Conservation (phyloP, 192 early-diverging fungal species). For the Coemansia pectinata region DNA sequence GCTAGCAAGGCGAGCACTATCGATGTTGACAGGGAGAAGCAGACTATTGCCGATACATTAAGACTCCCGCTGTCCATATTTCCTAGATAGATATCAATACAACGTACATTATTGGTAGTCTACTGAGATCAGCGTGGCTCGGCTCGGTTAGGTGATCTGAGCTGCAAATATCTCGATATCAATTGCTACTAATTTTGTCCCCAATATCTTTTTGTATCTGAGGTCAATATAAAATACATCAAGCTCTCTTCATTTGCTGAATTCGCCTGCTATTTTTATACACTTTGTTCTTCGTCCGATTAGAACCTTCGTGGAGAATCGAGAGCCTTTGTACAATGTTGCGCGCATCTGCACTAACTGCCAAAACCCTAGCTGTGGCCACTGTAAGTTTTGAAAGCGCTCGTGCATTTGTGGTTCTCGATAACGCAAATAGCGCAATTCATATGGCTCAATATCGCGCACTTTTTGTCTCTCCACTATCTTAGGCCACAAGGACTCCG, state of each 20-base stretch:
- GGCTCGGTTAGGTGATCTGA: not conserved
- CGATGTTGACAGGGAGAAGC: constrained; percentile 29
- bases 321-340: constrained; percentile 17
- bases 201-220: too few species aligned
- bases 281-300: not conserved
- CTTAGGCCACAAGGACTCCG: constrained; percentile 19
- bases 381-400: constrained; percentile 6
- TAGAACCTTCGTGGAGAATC: not conserved
- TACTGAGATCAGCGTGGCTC: not conserved
- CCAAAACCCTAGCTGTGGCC: constrained; percentile 2
- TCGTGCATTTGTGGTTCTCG: not conserved
- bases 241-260: not conserved
- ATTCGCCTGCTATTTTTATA: not conserved
- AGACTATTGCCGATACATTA: constrained; percentile 29
- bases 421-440: not conserved
- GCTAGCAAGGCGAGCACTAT: not conserved
- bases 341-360: constrained; percentile 20
- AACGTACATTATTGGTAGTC: too few species aligned
- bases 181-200: too few species aligned
- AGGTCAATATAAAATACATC: too few species aligned
- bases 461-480: not conserved
- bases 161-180: not conserved
- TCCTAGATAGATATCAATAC: not conserved
- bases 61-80: constrained; percentile 32
- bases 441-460: not conserved